Evolutionary conservation across 345 rosid genomes (phyloP), one percentile per base, ranked within the genome.

Genomic region (Mercurialis annua): DNA sequence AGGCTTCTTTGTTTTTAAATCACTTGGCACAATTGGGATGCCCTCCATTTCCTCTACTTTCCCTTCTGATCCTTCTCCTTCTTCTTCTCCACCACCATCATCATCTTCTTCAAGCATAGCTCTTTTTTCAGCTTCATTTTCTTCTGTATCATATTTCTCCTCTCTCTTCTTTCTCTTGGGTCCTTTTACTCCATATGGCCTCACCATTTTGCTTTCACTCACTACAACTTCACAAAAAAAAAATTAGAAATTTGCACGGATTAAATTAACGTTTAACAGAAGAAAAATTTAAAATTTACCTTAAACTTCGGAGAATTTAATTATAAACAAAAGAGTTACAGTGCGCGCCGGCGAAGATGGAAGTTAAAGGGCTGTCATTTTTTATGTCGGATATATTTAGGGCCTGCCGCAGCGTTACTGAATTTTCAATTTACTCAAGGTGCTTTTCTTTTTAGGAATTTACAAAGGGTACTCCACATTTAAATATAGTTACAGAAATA

Each of bases 181-280:
- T 75, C 86, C 86, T 63, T 90, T 90, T 24, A 83, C 60, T 54
- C 78, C 85, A 64, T 77, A 88, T 1, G 84, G 83, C 81, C 92
- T 61, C 76, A 84, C 92, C 96, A 92, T 92, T 53, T 75, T 42
- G n/a, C 72, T 64, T 50, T 53, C 17, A 20, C 18, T 18, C 30
- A 55, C 49, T 59, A 31, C 1, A 43, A 72, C 51, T 33, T 49
- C 26, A 6, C 70, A n/a, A 44, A 40, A 31, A 46, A 10, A 66
- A 40, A 27, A 18, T 0, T 16, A 15, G 9, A 38, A 11, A 59
- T n/a, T n/a, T n/a, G n/a, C n/a, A n/a, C n/a, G n/a, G n/a, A n/a
- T n/a, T n/a, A n/a, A n/a, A n/a, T n/a, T n/a, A n/a, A n/a, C n/a
- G n/a, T n/a, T n/a, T n/a, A n/a, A n/a, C n/a, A n/a, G n/a, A n/a